Base-by-base conservation (phyloP, 257 asterid species). In the Gentiana macrophylla region DNA sequence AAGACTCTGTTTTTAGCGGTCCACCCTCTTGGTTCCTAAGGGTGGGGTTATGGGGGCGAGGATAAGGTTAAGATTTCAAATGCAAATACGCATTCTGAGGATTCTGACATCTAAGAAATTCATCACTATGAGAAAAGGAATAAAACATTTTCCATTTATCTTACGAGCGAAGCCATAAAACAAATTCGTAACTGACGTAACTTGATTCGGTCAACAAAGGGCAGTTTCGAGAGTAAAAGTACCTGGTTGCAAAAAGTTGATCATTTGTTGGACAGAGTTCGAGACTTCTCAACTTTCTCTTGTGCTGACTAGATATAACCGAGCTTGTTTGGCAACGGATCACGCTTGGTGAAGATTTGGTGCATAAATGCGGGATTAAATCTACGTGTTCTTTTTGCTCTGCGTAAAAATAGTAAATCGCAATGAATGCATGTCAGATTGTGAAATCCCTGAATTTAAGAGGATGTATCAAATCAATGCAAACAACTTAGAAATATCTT, bases 261-360 rank as follows among this genome's bases (percentile, higher is more conserved):
- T 75, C 79, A 50, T 72, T 79, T 49, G 79, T 61, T 2, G 81
- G 84, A 58, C 79, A 75, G 12, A 69, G 51, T 41, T 66, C 60
- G 55, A 79, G 76, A 59, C 81, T 75, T 75, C 81, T 75, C 71
- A 79, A 55, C 75, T 72, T 79, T 66, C 84, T 79, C 63, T 75
- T 79, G 62, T 79, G 84, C 15, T 75, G 77, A 72, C 84, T 79
- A 38, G 79, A 56, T 13, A 72, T 43, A 45, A 70, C 38, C 59
- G 60, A 73, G 35, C 67, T 45, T n/a, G 75, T 56, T 37, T 72
- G 79, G 69, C 75, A 75, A 34, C 66, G 68, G 52, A 79, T 64
- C 52, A 35, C 53, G 49, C 52, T 44, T 34, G 81, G 68, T 11
- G 79, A 72, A 59, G 71, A 64, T 53, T 61, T 33, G 37, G 68